Base-by-base conservation (phyloP, 2,329 filamentous ascomycete genomes). In the Ophiosphaerella korrae region DNA sequence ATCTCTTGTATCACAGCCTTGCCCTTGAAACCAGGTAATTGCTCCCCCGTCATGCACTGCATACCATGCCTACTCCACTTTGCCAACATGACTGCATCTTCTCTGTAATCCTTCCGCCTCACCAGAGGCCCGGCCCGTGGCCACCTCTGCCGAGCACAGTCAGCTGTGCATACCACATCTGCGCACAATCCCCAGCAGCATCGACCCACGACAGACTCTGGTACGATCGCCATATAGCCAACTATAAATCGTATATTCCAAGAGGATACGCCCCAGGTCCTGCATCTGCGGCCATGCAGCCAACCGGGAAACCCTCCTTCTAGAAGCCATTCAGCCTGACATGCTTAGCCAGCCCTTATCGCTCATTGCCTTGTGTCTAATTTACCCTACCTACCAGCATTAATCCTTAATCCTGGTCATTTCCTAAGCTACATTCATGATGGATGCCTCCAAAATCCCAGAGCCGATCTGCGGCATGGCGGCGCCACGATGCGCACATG, bases 191-290 rank as follows among this genome's bases (percentile, higher is more conserved):
- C n/a, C 18, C 8, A 14, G 7, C 38, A 21, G 18, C 18, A 21
- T 21, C 18, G 18, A 21, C 18, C 18, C 18, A 21, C 18, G 18
- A 21, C 18, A 21, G 59, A 35, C 47, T 53, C 41, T 42, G 60
- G 58, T 54, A 59, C 56, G 63, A 70, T 70, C 64, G 61, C 60
- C 66, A 70, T 67, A 67, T 70, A 70, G 60, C 68, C 69, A 64
- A 67, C 59, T 62, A 61, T 63, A 52, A 62, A 58, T 50, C 34
- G 42, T 67, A 67, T 63, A 69, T 64, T 53, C 50, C 55, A 55
- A 55, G 50, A 46, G 58, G 64, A 62, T 72, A 70, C 69, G 62
- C 55, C 54, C 55, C 51, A 48, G 58, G 57, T 62, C 53, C 60
- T 60, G 53, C 50, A 63, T 63, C 50, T 52, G 60, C 57, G 46